These are phyloP conservation scores for Diaporthe australafricana DNA, from an alignment of 2,329 filamentous ascomycete genomes.

Conservation along the genomic window DNA sequence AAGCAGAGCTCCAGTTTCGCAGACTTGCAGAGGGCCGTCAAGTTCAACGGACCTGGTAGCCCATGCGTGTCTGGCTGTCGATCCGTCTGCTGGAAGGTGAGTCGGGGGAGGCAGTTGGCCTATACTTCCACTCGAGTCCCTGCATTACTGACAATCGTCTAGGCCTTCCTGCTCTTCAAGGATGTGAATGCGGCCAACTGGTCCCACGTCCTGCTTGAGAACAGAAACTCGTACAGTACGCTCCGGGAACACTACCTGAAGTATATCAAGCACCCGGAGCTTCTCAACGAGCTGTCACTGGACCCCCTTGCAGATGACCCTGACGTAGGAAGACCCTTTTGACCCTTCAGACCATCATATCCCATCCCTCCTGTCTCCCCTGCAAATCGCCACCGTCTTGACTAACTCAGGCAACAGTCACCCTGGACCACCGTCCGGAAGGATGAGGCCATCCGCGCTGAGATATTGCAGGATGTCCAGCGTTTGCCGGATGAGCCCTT, in stretches of 20 bases:
- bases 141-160: conserved; percentile 36
- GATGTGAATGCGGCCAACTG: conserved; percentile 74
- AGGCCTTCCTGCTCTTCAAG: conserved; percentile 86
- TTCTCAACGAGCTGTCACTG: conserved; percentile 74
- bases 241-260: conserved; percentile 80
- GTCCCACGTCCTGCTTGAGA: conserved; percentile 74
- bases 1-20: conserved; percentile 66
- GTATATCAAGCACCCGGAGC: conserved; percentile 86
- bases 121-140: background rate
- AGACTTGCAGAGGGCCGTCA: conserved; percentile 74
- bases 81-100: conserved; percentile 88
- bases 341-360: background rate
- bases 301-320: conserved; percentile 90
- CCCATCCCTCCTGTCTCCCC: background rate
- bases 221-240: conserved; percentile 79
- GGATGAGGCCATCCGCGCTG: conserved; percentile 85
- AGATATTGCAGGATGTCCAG: conserved; percentile 95
- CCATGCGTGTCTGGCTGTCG: conserved; percentile 80
- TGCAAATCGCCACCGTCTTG: conserved; percentile 1
- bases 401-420: conserved; percentile 68
- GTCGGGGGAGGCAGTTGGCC: background rate
- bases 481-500: conserved; percentile 92
- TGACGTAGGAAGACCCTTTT: conserved; percentile 54
- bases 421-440: conserved; percentile 89
- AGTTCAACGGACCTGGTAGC: conserved; percentile 67